phyloP scores from a whole-genome alignment of 495 filamentous ascomycete species.

The Clavariopsis aquatica region DNA sequence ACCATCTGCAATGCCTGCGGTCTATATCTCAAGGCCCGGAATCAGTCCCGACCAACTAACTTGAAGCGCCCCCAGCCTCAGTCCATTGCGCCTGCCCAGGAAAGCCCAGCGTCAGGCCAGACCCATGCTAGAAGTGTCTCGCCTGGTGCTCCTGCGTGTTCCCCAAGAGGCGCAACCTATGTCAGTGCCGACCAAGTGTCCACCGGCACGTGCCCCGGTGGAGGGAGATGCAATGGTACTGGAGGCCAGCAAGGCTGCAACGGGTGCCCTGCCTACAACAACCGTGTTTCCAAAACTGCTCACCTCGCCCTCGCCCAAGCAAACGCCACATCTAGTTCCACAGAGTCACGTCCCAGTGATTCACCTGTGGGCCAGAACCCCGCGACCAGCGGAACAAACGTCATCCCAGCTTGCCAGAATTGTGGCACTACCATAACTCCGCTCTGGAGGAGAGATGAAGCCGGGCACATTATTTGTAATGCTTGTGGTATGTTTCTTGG shows the following conservation, averaged over 20 bases:
- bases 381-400: conserved; percentile 48
- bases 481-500: conserved; percentile 76
- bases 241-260: conserved; percentile 95
- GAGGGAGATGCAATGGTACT: conserved; percentile 93
- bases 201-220: conserved; percentile 89
- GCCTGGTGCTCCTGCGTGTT: conserved; percentile 28
- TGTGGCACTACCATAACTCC: conserved; percentile 97
- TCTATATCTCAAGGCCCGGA: conserved; percentile 89
- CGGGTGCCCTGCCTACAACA: conserved; percentile 96
- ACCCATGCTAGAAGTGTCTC: conserved; percentile 46
- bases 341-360: background rate
- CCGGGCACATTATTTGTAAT: conserved; percentile 97
- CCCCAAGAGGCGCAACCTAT: conserved; percentile 65
- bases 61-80: conserved; percentile 60
- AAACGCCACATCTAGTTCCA: conserved; percentile 31
- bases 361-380: background rate
- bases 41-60: conserved; percentile 84
- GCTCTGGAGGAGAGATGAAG: conserved; percentile 91
- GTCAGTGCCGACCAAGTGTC: conserved; percentile 71
- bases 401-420: conserved; percentile 93
- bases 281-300: conserved; percentile 85
- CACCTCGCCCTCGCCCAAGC: conserved; percentile 61
- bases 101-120: conserved; percentile 28
- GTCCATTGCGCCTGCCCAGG: conserved; percentile 17
- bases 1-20: conserved; percentile 99